Evolutionary conservation across 2,329 filamentous ascomycete species (phyloP).

Genomic region (Talaromyces sp.): DNA sequence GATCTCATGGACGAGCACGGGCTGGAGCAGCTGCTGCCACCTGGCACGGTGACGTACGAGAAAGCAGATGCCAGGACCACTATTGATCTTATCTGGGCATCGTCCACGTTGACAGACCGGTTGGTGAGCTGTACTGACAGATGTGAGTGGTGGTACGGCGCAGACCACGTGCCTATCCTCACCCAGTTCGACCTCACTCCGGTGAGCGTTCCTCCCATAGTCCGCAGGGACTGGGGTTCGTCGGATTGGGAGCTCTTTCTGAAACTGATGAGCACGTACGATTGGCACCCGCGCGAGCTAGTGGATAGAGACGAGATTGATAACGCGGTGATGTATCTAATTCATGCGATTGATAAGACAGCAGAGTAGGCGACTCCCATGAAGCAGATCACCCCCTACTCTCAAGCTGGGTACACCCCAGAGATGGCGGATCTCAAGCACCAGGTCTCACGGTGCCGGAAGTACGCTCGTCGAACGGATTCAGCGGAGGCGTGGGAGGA

Average conservation of each 20-base stretch:
- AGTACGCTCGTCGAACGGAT: background rate
- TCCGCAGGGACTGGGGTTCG: background rate
- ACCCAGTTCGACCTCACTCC: background rate
- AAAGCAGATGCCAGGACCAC: background rate
- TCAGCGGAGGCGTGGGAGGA: background rate
- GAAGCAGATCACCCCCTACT: background rate
- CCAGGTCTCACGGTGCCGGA: background rate
- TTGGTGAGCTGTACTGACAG: background rate
- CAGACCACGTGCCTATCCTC: background rate
- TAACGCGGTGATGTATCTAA: background rate
- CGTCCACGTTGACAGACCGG: background rate
- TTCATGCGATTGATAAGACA: background rate
- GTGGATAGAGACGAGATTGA: background rate
- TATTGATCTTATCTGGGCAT: background rate
- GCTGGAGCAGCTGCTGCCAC: background rate
- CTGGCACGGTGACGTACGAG: background rate
- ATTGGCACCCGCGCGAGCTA: background rate
- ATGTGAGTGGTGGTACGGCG: background rate
- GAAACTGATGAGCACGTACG: background rate
- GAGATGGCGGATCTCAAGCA: conserved; percentile 3
- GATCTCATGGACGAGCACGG: background rate
- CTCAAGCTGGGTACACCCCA: background rate
- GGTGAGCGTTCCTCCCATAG: background rate
- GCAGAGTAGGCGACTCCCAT: background rate
- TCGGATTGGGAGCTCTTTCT: background rate